Evolutionary conservation across 2,329 filamentous ascomycete species (phyloP).

Genomic region (Didymella glomerata): DNA sequence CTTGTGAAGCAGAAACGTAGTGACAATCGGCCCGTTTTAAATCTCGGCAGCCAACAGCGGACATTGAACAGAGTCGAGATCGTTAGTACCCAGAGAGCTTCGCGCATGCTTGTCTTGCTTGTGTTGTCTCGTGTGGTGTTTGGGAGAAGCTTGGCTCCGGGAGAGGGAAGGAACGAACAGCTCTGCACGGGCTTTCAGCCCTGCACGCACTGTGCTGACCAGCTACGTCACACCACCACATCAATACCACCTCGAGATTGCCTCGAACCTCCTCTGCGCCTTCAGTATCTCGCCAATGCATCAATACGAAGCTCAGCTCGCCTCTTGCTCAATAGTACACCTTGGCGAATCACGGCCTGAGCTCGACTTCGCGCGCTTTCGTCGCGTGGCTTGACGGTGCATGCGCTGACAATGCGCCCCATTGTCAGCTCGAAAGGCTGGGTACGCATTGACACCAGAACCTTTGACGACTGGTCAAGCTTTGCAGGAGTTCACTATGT

Average conservation of each 20-base stretch:
- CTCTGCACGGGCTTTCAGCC: not conserved
- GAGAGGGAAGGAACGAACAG: conserved; percentile 7
- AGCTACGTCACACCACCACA: not conserved
- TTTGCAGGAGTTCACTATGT: not conserved
- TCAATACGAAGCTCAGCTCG: not conserved
- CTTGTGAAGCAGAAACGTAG: not conserved
- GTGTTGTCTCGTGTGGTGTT: conserved; percentile 20
- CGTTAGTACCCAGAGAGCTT: conserved; percentile 9
- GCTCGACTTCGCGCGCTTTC: not conserved
- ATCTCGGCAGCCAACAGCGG: not conserved
- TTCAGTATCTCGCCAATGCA: not conserved
- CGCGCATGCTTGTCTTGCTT: conserved; percentile 23
- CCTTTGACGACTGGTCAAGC: not conserved
- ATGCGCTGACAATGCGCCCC: conserved; percentile 2
- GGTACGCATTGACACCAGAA: not conserved
- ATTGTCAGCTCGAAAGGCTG: not conserved
- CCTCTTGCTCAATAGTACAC: not conserved
- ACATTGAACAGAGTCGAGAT: not conserved
- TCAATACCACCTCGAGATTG: not conserved
- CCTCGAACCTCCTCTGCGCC: not conserved
- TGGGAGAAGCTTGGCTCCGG: conserved; percentile 12
- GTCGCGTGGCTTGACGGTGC: conserved; percentile 5
- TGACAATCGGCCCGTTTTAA: not conserved
- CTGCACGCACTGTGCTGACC: not conserved
- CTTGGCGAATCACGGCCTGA: too few species aligned